Conservation (phyloP, 2,329 filamentous ascomycete species). For the Fusarium coicis region DNA sequence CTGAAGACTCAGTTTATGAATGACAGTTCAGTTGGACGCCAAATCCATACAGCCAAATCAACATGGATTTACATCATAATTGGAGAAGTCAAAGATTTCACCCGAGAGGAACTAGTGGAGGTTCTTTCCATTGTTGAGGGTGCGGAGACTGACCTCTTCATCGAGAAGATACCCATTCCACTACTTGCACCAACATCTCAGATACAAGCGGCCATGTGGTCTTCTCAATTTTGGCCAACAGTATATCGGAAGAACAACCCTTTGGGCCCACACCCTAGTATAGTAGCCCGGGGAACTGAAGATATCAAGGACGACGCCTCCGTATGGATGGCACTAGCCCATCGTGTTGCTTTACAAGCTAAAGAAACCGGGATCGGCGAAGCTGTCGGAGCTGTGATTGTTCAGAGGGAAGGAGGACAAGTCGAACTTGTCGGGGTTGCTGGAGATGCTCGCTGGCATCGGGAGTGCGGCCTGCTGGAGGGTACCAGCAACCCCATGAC, state of each 20-base stretch:
- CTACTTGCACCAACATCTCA: constrained; percentile 79
- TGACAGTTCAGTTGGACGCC: constrained; percentile 62
- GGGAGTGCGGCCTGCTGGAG: constrained; percentile 58
- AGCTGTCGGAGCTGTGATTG: constrained; percentile 78
- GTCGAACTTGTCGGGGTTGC: constrained; percentile 76
- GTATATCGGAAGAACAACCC: constrained; percentile 90
- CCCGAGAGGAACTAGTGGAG: constrained; percentile 62
- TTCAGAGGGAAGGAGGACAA: constrained; percentile 68
- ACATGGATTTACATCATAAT: constrained; percentile 70
- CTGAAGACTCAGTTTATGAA: constrained; percentile 72
- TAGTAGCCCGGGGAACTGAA: constrained; percentile 75
- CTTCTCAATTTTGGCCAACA: constrained; percentile 81
- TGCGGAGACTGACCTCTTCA: constrained; percentile 63
- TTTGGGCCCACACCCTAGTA: constrained; percentile 82
- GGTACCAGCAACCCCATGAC: constrained; percentile 77
- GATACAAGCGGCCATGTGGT: constrained; percentile 80
- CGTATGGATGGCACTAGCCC: constrained; percentile 75
- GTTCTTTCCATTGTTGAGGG: constrained; percentile 61
- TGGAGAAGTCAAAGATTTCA: constrained; percentile 62
- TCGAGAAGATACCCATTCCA: constrained; percentile 75
- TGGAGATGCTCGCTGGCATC: constrained; percentile 78
- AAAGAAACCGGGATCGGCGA: constrained; percentile 70
- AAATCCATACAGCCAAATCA: constrained; percentile 69
- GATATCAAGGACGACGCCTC: constrained; percentile 73
- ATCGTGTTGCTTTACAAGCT: constrained; percentile 69